phyloP scores from a whole-genome alignment of 2,329 filamentous ascomycete species.

The Fusarium graminum region DNA sequence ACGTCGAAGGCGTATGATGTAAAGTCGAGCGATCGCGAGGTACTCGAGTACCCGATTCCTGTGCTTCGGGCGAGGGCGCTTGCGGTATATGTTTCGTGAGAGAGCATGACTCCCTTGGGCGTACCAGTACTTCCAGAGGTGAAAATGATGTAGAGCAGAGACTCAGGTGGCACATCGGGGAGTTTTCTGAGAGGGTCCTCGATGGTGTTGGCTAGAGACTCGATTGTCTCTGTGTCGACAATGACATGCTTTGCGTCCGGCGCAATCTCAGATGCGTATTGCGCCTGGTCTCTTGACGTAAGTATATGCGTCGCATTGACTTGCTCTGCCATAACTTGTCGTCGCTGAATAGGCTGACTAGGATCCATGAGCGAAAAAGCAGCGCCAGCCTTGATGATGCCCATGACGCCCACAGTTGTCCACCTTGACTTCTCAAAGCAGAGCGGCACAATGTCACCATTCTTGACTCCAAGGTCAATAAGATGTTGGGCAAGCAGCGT shows the following conservation, averaged over 20 bases:
- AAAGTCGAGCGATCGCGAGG: slow-evolving; percentile 61
- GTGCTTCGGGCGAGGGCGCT: slow-evolving; percentile 49
- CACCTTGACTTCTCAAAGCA: slow-evolving; percentile 53
- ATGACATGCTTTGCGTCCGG: slow-evolving; percentile 37
- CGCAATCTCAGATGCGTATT: slow-evolving; percentile 37
- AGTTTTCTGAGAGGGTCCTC: slow-evolving; percentile 42
- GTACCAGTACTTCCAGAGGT: slow-evolving; percentile 74
- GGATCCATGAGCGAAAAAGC: slow-evolving; percentile 53
- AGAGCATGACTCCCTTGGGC: slow-evolving; percentile 72
- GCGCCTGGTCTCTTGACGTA: slow-evolving; percentile 38
- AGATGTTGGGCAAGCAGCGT: slow-evolving; percentile 46
- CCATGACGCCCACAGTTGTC: slow-evolving; percentile 51
- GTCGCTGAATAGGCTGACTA: slow-evolving; percentile 43
- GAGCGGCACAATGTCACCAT: slow-evolving; percentile 49
- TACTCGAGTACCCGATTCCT: slow-evolving; percentile 56
- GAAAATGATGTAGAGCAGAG: slow-evolving; percentile 70
- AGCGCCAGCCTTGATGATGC: slow-evolving; percentile 52
- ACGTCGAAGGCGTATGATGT: slow-evolving; percentile 68
- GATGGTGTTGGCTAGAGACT: slow-evolving; percentile 29
- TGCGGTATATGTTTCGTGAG: slow-evolving; percentile 62
- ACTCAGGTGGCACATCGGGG: slow-evolving; percentile 57
- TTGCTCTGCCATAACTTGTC: slow-evolving; percentile 43
- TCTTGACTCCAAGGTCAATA: slow-evolving; percentile 40
- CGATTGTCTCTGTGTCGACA: slow-evolving; percentile 31
- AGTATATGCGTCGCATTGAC: slow-evolving; percentile 40